Evolutionary conservation across 2,329 filamentous ascomycete genomes (phyloP), one percentile per base, ranked within the genome.

Genomic region (Colletotrichum trifolii): DNA sequence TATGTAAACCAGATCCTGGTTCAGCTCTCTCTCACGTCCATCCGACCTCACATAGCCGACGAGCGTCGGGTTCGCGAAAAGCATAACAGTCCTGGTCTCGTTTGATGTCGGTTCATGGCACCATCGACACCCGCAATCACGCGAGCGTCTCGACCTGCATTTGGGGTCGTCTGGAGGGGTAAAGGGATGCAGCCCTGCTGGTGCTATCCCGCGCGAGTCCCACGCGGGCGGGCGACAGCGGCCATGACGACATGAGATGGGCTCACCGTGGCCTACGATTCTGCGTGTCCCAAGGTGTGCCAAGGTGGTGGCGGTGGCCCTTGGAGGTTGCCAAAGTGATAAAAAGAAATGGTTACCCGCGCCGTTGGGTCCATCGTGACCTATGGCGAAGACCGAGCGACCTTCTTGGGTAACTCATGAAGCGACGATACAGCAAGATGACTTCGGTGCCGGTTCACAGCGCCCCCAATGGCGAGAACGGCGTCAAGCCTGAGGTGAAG

Each of bases 101-200:
- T 25, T 36, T 49, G 43, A 17, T 39, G 38, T 13, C 13, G 33
- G 17, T 2, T 17, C 13, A 68, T 68, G 64, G 55, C 66, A 56
- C 50, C 66, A 67, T 64, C 17, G 38, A 17, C 57, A 50, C 40
- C 52, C 33, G 47, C 59, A 38, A 68, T 68, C 43, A 56, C 59
- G 66, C 64, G 42, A 68, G 48, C 55, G 53, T 54, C 56, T 53
- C 36, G 43, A n/a, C 59, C 55, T 62, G 58, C 35, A 50, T 60
- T 11, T 17, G 39, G 42, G 40, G 45, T 60, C 48, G 59, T n/a
- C 49, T 64, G 56, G 43, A 52, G 43, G 55, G 48, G 17, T 17
- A 17, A 17, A 17, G 3, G 17, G 17, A 17, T 17, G 17, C 17
- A 17, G 17, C 17, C 17, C 17, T 17, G 17, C 2, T 3, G 17